Base-by-base conservation (phyloP, 2,329 filamentous ascomycete species). In the Claviceps sp. region DNA sequence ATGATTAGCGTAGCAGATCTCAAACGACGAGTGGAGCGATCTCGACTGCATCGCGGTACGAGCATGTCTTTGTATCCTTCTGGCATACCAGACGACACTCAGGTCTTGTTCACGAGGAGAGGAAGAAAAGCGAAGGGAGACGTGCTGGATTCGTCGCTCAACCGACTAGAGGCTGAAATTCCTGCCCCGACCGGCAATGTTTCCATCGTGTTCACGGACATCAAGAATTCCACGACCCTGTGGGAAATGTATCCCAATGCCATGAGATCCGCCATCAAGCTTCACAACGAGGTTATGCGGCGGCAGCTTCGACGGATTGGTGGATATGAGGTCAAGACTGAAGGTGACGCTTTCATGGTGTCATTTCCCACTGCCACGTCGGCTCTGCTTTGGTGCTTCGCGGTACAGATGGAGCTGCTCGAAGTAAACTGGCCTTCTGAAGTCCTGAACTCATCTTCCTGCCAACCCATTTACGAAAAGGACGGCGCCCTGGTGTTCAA, bases 271-370 rank as follows among this genome's bases (percentile, higher is more conserved):
- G 90, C 90, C 18, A 98, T 98, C 70, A 94, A 91, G 68, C 84
- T 95, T 59, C 93, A 98, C 75, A 98, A 98, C 67, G 89, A 95
- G 61, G 81, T 96, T 46, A 95, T 98, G 85, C 85, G 93, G 58
- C 81, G 93, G 52, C 91, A 97, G 65, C 73, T 98, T 59, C 84
- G 93, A 49, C 85, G 90, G 56, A 94, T 96, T 60, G 93, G 93
- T 63, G 93, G 93, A 1, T 98, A 96, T 63, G 93, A 98, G 70
- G 93, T 98, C 67, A 98, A 98, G 76, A 98, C 93, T 18, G 93
- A 98, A 87, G 93, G 93, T 59, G 93, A 98, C 69, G 93, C 93
- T 8, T 98, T 98, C 63, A 97, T 98, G 90, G 93, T 98, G 36
- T 95, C 91, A 9, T 98, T 98, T 68, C 88, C 90, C 1, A 97